Evolutionary conservation across 2,329 filamentous ascomycete species (phyloP), one percentile per base, ranked within the genome.

Genomic region (Aspergillus carbonarius): DNA sequence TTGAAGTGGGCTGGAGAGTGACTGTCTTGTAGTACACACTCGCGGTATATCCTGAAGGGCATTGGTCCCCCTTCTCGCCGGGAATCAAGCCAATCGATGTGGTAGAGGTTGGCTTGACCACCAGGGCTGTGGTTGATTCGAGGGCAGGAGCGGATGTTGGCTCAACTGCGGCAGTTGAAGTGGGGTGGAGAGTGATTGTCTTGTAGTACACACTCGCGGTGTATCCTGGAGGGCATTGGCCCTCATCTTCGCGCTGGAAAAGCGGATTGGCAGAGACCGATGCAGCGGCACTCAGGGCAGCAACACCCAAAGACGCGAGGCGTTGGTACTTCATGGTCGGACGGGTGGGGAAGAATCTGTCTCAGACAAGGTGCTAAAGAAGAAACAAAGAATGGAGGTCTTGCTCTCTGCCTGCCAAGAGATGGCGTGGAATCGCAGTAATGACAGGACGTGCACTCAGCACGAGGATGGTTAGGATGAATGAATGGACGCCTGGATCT

Each of bases 401-500:
- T 40, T 27, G 32, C 49, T 61, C 44, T 51, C 50, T 40, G 54
- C 57, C 34, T 42, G 34, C 54, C 52, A 48, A 44, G 15, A 57
- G 25, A 25, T 23, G 32, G n/a, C 23, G 20, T 25, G 39, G 49
- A 46, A 47, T 40, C 37, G 27, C 47, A 47, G 48, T 23, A 67
- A 60, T 27, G 63, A 68, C 48, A 27, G 59, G 54, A 67, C 61
- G 63, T 67, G 66, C 61, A 59, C 54, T 40, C 25, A 60, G 63
- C 61, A 63, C 56, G 46, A 35, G 35, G 55, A 60, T 44, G 48
- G n/a, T 23, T 51, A 42, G 25, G 56, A 35, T 27, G 25, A 72
- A 70, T 37, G 70, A 71, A 72, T 63, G 69, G 67, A 68, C 60
- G 65, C 63, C 63, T 63, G 61, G 62, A 66, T 67, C 39, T 68